A percentile compares a stretch with the other conserved stretches of the same genome.
phyloP scores from a whole-genome alignment of 1,284 basidiomycete genomes.

The Neotropicomus parvogracilis region DNA sequence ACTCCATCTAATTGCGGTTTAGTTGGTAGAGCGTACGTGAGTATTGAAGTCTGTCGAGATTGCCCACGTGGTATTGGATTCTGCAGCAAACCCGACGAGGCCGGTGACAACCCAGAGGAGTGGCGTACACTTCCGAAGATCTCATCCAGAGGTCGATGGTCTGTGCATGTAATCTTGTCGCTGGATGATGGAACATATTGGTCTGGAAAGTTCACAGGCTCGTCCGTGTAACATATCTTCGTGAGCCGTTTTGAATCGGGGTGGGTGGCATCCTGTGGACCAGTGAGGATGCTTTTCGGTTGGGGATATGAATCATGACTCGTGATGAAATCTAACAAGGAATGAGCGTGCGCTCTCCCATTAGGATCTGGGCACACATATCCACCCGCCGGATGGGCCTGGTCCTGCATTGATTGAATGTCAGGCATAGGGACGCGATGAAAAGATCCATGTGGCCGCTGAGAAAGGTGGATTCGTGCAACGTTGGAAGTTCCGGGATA shows the following conservation, averaged over 20 bases:
- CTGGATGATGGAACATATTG: conserved; percentile 30
- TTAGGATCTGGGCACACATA: background rate
- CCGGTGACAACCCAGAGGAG: background rate
- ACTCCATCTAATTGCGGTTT: conserved; percentile 25
- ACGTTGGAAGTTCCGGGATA: conserved; percentile 13
- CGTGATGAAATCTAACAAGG: background rate
- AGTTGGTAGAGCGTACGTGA: conserved; percentile 20
- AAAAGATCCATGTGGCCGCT: conserved; percentile 1
- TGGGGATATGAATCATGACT: background rate
- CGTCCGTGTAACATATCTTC: background rate
- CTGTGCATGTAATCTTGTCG: conserved; percentile 29
- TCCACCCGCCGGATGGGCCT: background rate
- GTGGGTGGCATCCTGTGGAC: background rate
- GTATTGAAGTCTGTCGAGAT: conserved; percentile 1
- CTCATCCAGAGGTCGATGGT: conserved; percentile 28
- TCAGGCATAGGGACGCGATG: background rate
- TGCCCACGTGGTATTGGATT: conserved; percentile 4
- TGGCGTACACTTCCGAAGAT: conserved; percentile 19
- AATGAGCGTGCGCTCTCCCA: background rate
- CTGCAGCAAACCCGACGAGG: conserved; percentile 1
- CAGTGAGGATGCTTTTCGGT: background rate
- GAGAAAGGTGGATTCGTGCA: background rate
- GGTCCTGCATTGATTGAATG: conserved; percentile 2
- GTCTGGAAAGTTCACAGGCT: conserved; percentile 11
- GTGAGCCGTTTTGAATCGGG: background rate